Conservation (phyloP, 176 grass and related monocot species). For the Aegilops sharonensis region DNA sequence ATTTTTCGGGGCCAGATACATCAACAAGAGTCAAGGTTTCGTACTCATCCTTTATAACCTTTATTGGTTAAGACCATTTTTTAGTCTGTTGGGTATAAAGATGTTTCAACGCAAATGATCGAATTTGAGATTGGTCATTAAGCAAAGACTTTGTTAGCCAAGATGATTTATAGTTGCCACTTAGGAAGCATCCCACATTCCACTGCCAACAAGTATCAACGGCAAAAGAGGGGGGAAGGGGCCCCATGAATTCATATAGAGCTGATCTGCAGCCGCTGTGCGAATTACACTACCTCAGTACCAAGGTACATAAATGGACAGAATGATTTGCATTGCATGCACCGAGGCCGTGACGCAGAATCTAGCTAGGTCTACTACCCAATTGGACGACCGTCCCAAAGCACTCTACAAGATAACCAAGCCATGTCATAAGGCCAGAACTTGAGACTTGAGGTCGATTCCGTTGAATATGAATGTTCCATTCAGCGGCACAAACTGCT, state of each 20-base stretch:
- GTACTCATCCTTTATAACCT: not conserved
- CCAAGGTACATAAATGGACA: not conserved
- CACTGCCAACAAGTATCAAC: not conserved
- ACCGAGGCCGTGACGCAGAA: constrained; percentile 12
- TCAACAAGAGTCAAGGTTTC: not conserved
- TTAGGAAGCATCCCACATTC: not conserved
- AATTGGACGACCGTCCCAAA: not conserved
- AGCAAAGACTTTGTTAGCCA: not conserved
- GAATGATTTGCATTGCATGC: not conserved
- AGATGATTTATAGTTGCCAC: not conserved
- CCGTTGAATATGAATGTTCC: constrained; percentile 91
- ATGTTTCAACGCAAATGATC: not conserved
- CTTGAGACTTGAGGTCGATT: constrained; percentile 94
- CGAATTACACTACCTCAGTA: constrained; percentile 1
- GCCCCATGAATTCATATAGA: not conserved
- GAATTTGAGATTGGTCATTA: not conserved
- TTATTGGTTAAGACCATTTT: too few relatives aligned
- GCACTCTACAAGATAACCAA: not conserved
- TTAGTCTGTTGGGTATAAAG: not conserved
- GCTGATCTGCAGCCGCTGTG: not conserved
- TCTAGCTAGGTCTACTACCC: not conserved
- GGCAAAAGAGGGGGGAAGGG: not conserved
- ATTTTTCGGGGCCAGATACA: too few relatives aligned
- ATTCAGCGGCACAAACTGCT: constrained; percentile 79
- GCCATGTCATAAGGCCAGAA: constrained; percentile 50